Conservation (phyloP, 495 filamentous ascomycete species). For the Lentithecium fluviatile region DNA sequence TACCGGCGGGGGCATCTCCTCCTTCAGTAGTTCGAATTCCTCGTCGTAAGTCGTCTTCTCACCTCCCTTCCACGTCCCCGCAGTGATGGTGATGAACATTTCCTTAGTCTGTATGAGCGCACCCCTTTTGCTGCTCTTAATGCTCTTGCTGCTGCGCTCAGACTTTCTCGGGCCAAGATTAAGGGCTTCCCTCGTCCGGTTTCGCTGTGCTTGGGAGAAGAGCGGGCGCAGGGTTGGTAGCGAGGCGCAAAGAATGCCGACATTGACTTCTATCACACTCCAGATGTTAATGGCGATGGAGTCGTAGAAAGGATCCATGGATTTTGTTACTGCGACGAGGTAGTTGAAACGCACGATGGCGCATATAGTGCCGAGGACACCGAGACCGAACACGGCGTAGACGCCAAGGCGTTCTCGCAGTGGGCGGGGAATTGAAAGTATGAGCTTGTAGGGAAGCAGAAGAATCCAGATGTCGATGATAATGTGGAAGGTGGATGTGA, state of each 20-base stretch:
- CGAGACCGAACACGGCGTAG: constrained; percentile 52
- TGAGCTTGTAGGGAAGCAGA: constrained; percentile 49
- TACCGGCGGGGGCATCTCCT: too few relatives aligned
- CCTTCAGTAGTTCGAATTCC: too few relatives aligned
- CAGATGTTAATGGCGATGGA: constrained; percentile 47
- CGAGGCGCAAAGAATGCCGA: constrained; percentile 50
- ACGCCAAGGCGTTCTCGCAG: constrained; percentile 49
- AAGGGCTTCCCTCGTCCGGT: constrained; percentile 37
- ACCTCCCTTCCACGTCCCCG: too few relatives aligned
- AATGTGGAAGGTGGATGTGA: constrained; percentile 53
- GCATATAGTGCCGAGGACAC: constrained; percentile 46
- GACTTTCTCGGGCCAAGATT: neutral
- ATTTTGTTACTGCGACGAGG: constrained; percentile 32
- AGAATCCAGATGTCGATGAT: constrained; percentile 55
- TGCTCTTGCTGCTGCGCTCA: too few relatives aligned
- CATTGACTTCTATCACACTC: constrained; percentile 50
- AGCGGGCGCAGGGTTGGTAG: constrained; percentile 42
- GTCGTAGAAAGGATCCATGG: constrained; percentile 36
- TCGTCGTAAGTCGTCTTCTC: too few relatives aligned
- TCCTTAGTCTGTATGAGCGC: too few relatives aligned
- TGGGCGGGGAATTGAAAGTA: constrained; percentile 47
- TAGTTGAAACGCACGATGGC: constrained; percentile 48
- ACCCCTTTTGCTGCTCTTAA: too few relatives aligned
- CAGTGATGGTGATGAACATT: too few relatives aligned
- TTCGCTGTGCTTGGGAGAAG: constrained; percentile 45